Evolutionary conservation across 2,329 filamentous ascomycete genomes (phyloP).

Genomic region (Paraphaeosphaeria minitans): DNA sequence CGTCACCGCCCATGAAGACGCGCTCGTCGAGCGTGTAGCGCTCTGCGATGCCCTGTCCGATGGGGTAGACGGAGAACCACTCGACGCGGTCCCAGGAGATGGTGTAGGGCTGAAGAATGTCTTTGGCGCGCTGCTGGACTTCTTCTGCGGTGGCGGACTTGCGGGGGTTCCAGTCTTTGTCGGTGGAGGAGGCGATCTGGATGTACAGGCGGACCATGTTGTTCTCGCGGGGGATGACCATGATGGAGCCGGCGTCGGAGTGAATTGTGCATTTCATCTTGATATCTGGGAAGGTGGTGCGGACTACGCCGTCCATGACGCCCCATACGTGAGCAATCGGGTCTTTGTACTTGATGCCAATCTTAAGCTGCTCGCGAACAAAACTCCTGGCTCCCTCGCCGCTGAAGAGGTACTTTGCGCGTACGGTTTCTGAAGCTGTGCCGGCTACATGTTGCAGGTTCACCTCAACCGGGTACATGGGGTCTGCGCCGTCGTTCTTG

Average conservation of each 20-base stretch:
- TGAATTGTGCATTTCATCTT: slow-evolving; percentile 73
- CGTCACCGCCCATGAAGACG: slow-evolving; percentile 69
- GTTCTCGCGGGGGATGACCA: slow-evolving; percentile 63
- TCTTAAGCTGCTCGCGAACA: slow-evolving; percentile 65
- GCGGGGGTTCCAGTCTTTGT: slow-evolving; percentile 65
- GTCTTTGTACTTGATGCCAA: slow-evolving; percentile 69
- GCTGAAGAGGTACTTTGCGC: slow-evolving; percentile 67
- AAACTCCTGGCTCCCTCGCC: slow-evolving; percentile 67
- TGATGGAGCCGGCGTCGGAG: slow-evolving; percentile 66
- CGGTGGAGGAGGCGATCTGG: slow-evolving; percentile 66
- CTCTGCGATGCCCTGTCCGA: slow-evolving; percentile 69
- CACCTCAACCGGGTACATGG: slow-evolving; percentile 81
- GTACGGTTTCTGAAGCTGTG: slow-evolving; percentile 67
- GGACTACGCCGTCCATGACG: slow-evolving; percentile 69
- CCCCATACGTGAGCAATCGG: slow-evolving; percentile 69
- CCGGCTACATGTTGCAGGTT: slow-evolving; percentile 78
- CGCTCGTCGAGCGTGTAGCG: slow-evolving; percentile 68
- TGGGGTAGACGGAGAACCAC: slow-evolving; percentile 70
- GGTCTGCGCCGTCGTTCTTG: slow-evolving; percentile 63
- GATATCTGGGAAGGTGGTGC: slow-evolving; percentile 67
- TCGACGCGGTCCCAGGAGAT: slow-evolving; percentile 68
- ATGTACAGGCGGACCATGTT: slow-evolving; percentile 62
- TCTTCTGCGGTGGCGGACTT: slow-evolving; percentile 65
- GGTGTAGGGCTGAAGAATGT: slow-evolving; percentile 64
- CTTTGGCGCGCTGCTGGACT: slow-evolving; percentile 62